Base-by-base conservation (phyloP, 2,329 filamentous ascomycete genomes). In the Rutstroemia sp. region DNA sequence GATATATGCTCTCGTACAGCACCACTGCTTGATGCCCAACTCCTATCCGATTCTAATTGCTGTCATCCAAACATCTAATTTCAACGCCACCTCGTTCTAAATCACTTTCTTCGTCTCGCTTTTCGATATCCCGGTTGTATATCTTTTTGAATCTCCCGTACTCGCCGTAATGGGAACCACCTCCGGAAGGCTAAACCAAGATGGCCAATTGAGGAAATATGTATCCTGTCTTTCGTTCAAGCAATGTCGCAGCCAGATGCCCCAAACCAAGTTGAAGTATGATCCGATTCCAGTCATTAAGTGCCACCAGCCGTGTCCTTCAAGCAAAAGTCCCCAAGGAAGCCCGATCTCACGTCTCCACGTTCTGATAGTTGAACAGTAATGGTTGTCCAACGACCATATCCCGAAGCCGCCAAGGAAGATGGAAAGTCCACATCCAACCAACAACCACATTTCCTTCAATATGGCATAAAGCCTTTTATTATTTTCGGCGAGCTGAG, bases 301-400 rank as follows among this genome's bases (percentile, higher is more conserved):
- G 72, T 88, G 85, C 85, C 85, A 88, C 84, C 85, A 87, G 9
- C 85, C 85, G 70, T 88, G 85, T 0, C 84, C 84, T 66, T 88
- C 85, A 1, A 88, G 74, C n/a, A 89, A 59, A 39, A 88, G 77
- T 1, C 86, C 86, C 86, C 86, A 89, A 0, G 86, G 86, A 65
- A 89, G 72, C 14, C 86, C 86, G 55, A 88, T 70, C 54, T 78
- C 70, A 59, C 79, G 76, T 59, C 86, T 76, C 85, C 82, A 87
- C 48, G 44, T 41, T 50, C 62, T 58, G 9, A 67, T 50, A 0
- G 54, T 65, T 7, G 62, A 63, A 69, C 86, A 89, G 65, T 81
- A 84, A 21, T 74, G 70, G 58, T 85, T 88, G 65, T 90, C 86
- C 57, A 89, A 63, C 46, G 73, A 79, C 86, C 86, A 89, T 42